Base-by-base conservation (phyloP, 2,329 filamentous ascomycete species). In the Pestalotiopsis sp. region DNA sequence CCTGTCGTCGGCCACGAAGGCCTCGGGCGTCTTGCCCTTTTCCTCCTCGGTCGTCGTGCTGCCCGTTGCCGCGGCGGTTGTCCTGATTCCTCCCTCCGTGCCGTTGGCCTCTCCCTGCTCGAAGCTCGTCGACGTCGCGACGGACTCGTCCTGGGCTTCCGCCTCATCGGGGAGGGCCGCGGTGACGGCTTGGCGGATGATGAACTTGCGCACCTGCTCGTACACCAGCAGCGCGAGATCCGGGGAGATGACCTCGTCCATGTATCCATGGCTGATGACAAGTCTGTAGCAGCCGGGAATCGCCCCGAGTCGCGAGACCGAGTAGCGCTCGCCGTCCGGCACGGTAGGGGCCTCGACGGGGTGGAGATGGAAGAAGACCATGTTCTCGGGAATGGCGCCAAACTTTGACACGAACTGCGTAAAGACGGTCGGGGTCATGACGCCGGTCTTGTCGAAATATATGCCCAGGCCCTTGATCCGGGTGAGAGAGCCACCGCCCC, bases 381-480 rank as follows among this genome's bases (percentile, higher is more conserved):
- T 86, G 12, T 93, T 86, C 38, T 92, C 89, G 0, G 92, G 91
- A 4, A 87, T 83, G 0, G 90, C 88, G 61, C 87, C 87, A 70
- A 94, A 90, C 75, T 94, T 94, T 65, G 85, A 87, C 11, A 93
- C 83, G 75, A 94, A 94, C 66, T 94, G 90, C 3, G 89, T 87
- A 77, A 93, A 94, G 11, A 91, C 90, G 7, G 86, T 86, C 1
- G 91, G 91, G 0, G 87, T 88, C 4, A 86, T 85, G 49, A 88
- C 85, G 58, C 92, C 92, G 1, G 88, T 85, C 79, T 95, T 94
- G 80, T 95, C 92, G 77, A 95, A 94, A 82, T 93, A 94, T 67
- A 95, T 89, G 1, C 91, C 92, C 6, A 88, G 85, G 36, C 84
- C 92, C 68, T 83, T 83, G 66, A 88, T 86, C 0, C 80, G 81